Evolutionary conservation across 2,329 filamentous ascomycete genomes (phyloP), one percentile per base, ranked within the genome.

Genomic region (Byssothecium circinans): DNA sequence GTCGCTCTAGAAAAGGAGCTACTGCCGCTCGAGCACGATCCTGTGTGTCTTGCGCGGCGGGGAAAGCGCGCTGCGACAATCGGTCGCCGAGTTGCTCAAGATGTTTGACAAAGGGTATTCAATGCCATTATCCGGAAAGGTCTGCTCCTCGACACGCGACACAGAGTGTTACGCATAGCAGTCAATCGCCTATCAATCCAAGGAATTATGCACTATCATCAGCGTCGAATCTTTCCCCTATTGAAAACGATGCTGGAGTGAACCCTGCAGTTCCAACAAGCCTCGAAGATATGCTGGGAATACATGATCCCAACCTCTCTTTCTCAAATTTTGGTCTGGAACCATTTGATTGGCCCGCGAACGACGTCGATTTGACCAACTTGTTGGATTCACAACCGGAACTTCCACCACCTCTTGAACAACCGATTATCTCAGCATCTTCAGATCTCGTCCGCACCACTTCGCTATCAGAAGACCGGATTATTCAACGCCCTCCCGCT

Each of bases 11-110:
- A 51, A 67, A 54, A 53, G 44, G 25, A 40, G 56, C 58, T 34
- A 50, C 15, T 36, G 50, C 50, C 17, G 46, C 39, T 38, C 60
- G 68, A 11, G 29, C 60, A 50, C 61, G 70, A 29, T 73, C 73
- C 38, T 75, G 73, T 56, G 43, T 68, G 15, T 54, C 62, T 29
- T 75, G 74, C 56, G 69, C 63, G 3, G 67, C 49, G 57, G 53
- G 49, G 2, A 75, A 75, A 57, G 56, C 60, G 12, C 68, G 69
- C 22, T 75, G 73, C 50, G 71, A 75, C 58, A 67, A 67, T 18
- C 58, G 43, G 38, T 58, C 53, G 37, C 72, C 73, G 2, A 30
- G 52, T 57, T 75, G 74, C 58, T 71, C 71, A 35, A 67, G 70
- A 44, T 76, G 74, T 49, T 53, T 35, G 38, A 49, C 48, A 34